Evolutionary conservation across 441 rosid species (phyloP).

Genomic region (Biscutella auriculata): DNA sequence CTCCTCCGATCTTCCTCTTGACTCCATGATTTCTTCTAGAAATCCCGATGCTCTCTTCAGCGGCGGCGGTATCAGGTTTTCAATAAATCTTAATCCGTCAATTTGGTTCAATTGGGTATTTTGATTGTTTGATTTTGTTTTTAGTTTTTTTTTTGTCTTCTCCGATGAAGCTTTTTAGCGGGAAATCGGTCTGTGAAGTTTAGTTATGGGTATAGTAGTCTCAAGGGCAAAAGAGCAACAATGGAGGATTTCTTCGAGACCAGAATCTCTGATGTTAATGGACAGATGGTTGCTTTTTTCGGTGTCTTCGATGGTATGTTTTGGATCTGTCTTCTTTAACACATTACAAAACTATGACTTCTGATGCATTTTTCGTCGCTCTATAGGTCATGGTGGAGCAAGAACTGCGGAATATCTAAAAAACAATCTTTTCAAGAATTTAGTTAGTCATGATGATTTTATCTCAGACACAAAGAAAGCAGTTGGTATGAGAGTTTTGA

Average conservation of each 20-base stretch:
- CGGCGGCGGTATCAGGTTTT: conserved; percentile 60
- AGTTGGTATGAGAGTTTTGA: conserved; percentile 36
- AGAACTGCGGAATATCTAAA: conserved; percentile 77
- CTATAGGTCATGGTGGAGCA: conserved; percentile 76
- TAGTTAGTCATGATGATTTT: conserved; percentile 50
- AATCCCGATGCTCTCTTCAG: conserved; percentile 45
- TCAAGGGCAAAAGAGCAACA: conserved; percentile 66
- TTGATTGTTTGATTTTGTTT: background rate
- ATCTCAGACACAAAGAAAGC: conserved; percentile 61
- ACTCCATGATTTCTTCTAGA: conserved; percentile 30
- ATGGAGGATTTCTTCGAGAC: conserved; percentile 88
- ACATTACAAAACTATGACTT: no score
- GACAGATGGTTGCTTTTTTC: conserved; percentile 83
- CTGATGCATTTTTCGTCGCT: conserved; percentile 1
- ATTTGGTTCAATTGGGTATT: background rate
- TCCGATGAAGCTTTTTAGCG: conserved; percentile 35
- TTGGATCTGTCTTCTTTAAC: no score
- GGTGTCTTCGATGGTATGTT: conserved; percentile 81
- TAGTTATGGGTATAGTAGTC: conserved; percentile 75
- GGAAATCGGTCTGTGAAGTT: conserved; percentile 40
- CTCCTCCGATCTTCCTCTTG: background rate
- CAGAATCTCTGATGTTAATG: conserved; percentile 61
- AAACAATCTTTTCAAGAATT: conserved; percentile 63
- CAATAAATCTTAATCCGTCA: background rate
- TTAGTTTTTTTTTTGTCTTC: no score